Base-by-base conservation (phyloP, 2,329 filamentous ascomycete species). In the Macroventuria anomochaeta region DNA sequence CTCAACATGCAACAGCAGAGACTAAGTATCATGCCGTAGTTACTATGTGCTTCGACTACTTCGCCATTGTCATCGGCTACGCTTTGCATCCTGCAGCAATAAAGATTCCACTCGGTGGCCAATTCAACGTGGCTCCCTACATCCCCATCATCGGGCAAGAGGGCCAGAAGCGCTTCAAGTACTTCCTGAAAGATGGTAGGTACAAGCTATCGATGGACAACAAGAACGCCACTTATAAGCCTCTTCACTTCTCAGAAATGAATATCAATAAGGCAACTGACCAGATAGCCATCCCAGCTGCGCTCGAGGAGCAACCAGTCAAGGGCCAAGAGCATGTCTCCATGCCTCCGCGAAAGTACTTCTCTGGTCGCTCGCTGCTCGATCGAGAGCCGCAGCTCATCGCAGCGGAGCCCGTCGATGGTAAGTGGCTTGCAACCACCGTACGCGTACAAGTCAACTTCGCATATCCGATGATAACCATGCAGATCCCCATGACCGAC, bases 371-470 rank as follows among this genome's bases (percentile, higher is more conserved):
- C 48, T 53, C 48, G 3, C 47, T 53, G 0, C 33, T 53, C 2
- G 37, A 53, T 10, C 15, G 44, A 25, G 5, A 53, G 23, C 53
- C 48, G 1, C 7, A 23, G 7, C 23, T 34, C 28, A 43, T 56
- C 13, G 11, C 39, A 6, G 31, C 43, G 8, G 33, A 23, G 29
- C 34, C 17, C 1, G 33, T 44, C 8, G 13, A 48, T 6, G 43
- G 23, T 0, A 46, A 49, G 23, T 57, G 36, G 43, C 43, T 57
- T 15, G 48, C 37, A 31, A 53, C 49, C 3, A 41, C 40, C 2
- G 15, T 52, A 4, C 43, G 48, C 11, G 36, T 56, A 2, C 42
- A 48, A 25, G 29, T 53, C 6, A 31, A 53, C 31, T 56, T 56
- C 12, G 47, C 23, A 6, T 23, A 29, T 7, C 37, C 28, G 3